These are phyloP conservation scores for Trichoderma sp. DNA, from an alignment of 2,329 filamentous ascomycete species.

Conservation along the genomic window DNA sequence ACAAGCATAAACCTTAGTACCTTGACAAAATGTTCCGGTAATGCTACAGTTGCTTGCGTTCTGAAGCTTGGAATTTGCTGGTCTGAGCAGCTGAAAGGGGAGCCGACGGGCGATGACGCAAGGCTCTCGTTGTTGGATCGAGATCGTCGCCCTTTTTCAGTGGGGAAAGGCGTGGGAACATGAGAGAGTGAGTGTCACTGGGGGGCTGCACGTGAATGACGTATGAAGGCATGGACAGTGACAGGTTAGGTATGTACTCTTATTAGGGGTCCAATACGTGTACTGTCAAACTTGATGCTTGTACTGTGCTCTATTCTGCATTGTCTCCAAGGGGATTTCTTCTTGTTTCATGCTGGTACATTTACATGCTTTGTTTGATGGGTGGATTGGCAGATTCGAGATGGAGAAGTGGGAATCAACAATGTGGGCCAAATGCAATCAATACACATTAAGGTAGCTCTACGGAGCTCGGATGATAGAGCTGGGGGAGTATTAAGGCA, in stretches of 20 bases:
- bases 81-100: not conserved
- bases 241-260: not conserved
- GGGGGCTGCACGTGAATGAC: slow-evolving; percentile 11
- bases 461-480: not conserved
- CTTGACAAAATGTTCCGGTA: not conserved
- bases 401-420: not conserved
- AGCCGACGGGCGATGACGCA: not conserved
- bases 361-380: not conserved
- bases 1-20: not conserved
- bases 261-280: not conserved
- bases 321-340: not conserved
- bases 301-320: not conserved
- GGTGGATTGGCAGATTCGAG: not conserved
- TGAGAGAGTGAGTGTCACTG: not conserved
- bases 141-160: not conserved
- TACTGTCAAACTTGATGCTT: not conserved
- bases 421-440: not conserved
- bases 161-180: not conserved
- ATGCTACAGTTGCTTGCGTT: not conserved
- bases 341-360: not conserved
- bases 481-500: not conserved
- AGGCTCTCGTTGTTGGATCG: not conserved
- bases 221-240: not conserved
- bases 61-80: not conserved
- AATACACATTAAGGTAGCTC: not conserved